phyloP scores from a whole-genome alignment of 1,284 basidiomycete genomes.

The Singerocomus inundabilis region DNA sequence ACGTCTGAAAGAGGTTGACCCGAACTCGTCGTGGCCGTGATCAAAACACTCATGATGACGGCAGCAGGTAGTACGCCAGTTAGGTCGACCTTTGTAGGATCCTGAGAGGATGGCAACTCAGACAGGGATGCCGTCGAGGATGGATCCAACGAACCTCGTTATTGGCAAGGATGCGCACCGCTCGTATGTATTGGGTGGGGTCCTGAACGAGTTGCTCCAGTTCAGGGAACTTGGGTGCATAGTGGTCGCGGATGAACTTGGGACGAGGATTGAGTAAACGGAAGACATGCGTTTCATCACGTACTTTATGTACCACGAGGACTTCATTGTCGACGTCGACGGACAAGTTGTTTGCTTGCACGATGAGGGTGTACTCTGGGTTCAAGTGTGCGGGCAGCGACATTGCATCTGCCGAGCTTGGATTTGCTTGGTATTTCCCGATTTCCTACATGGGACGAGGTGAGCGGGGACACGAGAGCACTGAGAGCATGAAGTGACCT shows the following conservation, averaged over 20 bases:
- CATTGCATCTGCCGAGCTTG: slow-evolving; percentile 77
- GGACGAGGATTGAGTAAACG: slow-evolving; percentile 11
- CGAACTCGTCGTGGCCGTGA: slow-evolving; percentile 90
- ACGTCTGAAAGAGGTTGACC: slow-evolving; percentile 70
- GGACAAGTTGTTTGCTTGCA: slow-evolving; percentile 95
- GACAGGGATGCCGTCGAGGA: not conserved
- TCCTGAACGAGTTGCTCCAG: slow-evolving; percentile 93
- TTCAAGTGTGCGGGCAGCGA: slow-evolving; percentile 83
- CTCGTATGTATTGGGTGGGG: slow-evolving; percentile 89
- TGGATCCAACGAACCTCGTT: slow-evolving; percentile 51
- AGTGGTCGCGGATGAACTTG: slow-evolving; percentile 98
- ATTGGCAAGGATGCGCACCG: slow-evolving; percentile 89
- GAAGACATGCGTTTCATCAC: slow-evolving; percentile 36
- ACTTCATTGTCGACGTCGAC: slow-evolving; percentile 99
- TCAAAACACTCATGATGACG: slow-evolving; percentile 93
- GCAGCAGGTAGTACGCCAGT: slow-evolving; percentile 84
- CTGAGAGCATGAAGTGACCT: slow-evolving; percentile 46
- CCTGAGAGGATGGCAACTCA: slow-evolving; percentile 40
- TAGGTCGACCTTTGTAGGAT: slow-evolving; percentile 81
- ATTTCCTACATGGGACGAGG: slow-evolving; percentile 65
- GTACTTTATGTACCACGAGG: slow-evolving; percentile 91
- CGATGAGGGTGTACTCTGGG: slow-evolving; percentile 95
- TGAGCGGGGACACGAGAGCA: not conserved
- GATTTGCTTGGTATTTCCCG: slow-evolving; percentile 77
- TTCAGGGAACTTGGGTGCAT: slow-evolving; percentile 94